Base-by-base conservation (phyloP, 306 rosid species). In the Carpinus fangiana region DNA sequence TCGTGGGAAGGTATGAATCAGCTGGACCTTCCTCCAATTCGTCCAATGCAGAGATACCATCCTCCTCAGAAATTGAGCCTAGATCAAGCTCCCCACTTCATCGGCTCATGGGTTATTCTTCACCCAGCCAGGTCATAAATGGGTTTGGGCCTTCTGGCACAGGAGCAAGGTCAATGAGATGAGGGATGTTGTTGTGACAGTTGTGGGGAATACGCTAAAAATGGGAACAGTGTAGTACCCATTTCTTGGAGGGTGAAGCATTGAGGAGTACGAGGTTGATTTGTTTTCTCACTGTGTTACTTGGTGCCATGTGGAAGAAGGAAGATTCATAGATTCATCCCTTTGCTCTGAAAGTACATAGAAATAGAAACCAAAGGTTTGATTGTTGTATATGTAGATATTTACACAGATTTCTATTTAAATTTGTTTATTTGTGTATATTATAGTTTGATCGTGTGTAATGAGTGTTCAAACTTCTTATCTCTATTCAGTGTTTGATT, bases 71-170 rank as follows among this genome's bases (percentile, higher is more conserved):
- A 82, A 82, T 41, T 5, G 67, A 82, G 68, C 66, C 68, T 8
- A 83, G 64, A 70, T 83, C 87, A 72, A 76, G 47, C 76, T 85
- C 97, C 48, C 89, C 97, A 26, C 99, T 91, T 81, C 93, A 93
- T 89, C 73, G 74, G 72, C 88, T 95, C 79, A 91, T 93, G 96
- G 97, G 96, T 50, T 95, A 93, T 80, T 73, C 87, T 79, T 90
- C 97, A 26, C 96, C 93, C 45, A 90, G 93, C 77, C 82, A 83
- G 76, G 88, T 94, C 70, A 83, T 89, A 31, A 78, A 79, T 78
- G 93, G 97, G 38, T 14, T 73, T 59, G 70, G 41, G 12, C 66
- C 78, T 77, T 81, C 73, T 70, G 73, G 70, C 70, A 41, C 67
- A 73, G 81, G 84, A 80, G 77, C 71, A 76, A 73, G 66, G 56